Percentiles rank a stretch among this genome's conserved stretches.
Evolutionary conservation across 805 yeast species (phyloP).

Genomic region (Metahyphopichia silvanorum): DNA sequence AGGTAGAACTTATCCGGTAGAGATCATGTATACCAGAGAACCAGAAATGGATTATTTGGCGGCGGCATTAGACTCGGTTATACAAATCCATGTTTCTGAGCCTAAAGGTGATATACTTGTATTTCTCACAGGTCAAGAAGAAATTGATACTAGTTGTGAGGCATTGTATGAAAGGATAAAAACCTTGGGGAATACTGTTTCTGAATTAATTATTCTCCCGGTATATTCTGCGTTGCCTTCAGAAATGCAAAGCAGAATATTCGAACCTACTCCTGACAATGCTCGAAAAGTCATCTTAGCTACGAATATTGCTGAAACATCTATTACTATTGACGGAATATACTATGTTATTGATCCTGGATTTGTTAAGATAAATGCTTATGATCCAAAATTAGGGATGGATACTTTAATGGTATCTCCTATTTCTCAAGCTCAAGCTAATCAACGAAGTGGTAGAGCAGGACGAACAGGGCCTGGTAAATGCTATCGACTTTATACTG

Average conservation of each 20-base stretch:
- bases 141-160: constrained; percentile 87
- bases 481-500: constrained; percentile 89
- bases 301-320: constrained; percentile 96
- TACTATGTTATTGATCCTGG: constrained; percentile 94
- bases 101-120: constrained; percentile 78
- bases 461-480: constrained; percentile 97
- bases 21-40: constrained; percentile 69
- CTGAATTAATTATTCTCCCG: constrained; percentile 75
- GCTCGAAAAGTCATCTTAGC: constrained; percentile 89
- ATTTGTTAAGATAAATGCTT: constrained; percentile 84
- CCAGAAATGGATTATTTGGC: constrained; percentile 87
- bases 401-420: constrained; percentile 81
- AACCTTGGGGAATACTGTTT: constrained; percentile 53
- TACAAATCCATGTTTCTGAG: constrained; percentile 82
- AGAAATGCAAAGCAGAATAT: constrained; percentile 83
- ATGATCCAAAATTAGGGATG: constrained; percentile 87
- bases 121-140: constrained; percentile 90
- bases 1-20: constrained; percentile 91
- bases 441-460: constrained; percentile 94
- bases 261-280: constrained; percentile 82
- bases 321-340: constrained; percentile 93
- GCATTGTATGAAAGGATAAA: constrained; percentile 63
- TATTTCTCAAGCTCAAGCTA: constrained; percentile 93
- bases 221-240: constrained; percentile 90
- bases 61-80: constrained; percentile 77